Conservation (phyloP, 805 yeast species). For the Candida sonorensis region DNA sequence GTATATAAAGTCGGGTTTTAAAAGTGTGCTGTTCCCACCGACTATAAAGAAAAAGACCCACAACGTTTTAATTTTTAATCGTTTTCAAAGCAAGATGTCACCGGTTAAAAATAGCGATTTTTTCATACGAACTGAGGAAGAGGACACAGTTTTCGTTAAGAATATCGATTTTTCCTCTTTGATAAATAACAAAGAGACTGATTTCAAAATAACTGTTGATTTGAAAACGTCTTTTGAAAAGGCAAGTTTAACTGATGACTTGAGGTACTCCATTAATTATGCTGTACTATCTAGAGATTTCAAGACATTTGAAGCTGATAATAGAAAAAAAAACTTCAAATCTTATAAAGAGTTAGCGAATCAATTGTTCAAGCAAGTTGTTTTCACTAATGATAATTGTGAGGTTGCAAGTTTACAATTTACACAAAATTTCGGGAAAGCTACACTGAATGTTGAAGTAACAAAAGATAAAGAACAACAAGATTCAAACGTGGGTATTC, state of each 20-base stretch:
- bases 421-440: constrained; percentile 3
- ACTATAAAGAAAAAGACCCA: too few species aligned
- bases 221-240: constrained; percentile 60
- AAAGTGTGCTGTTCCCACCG: constrained; percentile 1
- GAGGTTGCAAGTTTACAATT: constrained; percentile 11
- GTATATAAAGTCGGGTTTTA: constrained; percentile 2
- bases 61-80: background rate
- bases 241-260: constrained; percentile 78
- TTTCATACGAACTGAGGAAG: background rate
- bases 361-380: constrained; percentile 12
- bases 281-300: constrained; percentile 73
- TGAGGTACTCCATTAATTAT: constrained; percentile 78
- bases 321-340: constrained; percentile 33
- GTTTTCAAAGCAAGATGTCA: background rate
- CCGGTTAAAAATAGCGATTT: background rate
- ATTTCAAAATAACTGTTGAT: constrained; percentile 34
- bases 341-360: constrained; percentile 33
- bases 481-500: too few species aligned
- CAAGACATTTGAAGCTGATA: constrained; percentile 40
- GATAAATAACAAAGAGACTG: constrained; percentile 6
- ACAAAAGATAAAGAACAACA: constrained; percentile 12
- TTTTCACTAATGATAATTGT: constrained; percentile 13
- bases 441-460: constrained; percentile 6
- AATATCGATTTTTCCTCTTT: constrained; percentile 31
- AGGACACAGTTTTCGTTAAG: constrained; percentile 41